phyloP scores from a whole-genome alignment of 257 asterid genomes.

The Scutellaria baicalensis region DNA sequence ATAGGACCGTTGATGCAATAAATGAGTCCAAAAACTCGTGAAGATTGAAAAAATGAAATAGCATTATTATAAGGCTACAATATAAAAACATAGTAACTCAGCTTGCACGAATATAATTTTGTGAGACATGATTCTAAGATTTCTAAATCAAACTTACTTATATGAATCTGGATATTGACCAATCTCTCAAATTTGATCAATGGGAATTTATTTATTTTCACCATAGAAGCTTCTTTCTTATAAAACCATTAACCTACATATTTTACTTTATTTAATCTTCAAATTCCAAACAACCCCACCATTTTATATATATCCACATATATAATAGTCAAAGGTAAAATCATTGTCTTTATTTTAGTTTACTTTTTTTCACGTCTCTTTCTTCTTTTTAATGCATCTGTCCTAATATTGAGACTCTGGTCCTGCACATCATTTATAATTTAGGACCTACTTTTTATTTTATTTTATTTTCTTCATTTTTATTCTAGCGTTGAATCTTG shows the following conservation, averaged over 20 bases:
- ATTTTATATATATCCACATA: not conserved
- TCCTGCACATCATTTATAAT: not conserved
- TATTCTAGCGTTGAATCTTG: not conserved
- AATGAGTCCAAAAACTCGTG: constrained; percentile 1
- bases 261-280: constrained; percentile 13
- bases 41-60: not conserved
- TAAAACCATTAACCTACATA: not conserved
- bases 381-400: not conserved
- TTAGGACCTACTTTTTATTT: not conserved
- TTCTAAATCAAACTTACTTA: too few species aligned
- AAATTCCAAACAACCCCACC: constrained; percentile 18
- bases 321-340: constrained; percentile 7
- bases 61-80: not conserved
- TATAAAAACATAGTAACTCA: not conserved
- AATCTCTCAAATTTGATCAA: too few species aligned
- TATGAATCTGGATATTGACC: too few species aligned
- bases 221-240: constrained; percentile 19
- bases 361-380: too few species aligned
- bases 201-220: too few species aligned
- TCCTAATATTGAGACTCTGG: not conserved
- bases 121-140: too few species aligned
- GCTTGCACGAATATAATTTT: too few species aligned
- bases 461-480: not conserved
- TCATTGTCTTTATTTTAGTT: too few species aligned
- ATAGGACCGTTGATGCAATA: not conserved